Base-by-base conservation (phyloP, 805 yeast genomes). In the Zygoascus bituminiphila region DNA sequence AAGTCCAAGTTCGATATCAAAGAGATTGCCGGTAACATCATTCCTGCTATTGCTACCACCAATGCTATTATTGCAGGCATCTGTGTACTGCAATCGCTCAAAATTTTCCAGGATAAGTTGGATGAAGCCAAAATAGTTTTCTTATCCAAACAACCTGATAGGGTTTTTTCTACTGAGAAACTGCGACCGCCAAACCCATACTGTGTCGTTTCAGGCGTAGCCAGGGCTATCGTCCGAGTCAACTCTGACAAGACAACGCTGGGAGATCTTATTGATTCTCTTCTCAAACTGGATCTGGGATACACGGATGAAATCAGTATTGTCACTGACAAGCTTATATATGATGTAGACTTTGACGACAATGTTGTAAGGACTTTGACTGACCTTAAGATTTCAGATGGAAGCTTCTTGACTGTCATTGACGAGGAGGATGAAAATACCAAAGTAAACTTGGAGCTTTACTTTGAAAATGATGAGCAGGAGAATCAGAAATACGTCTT, bases 1-100 rank as follows among this genome's bases (percentile, higher is more conserved):
- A 82, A 84, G 61, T 74, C 93, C 2, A 82, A 85, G 51, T 93
- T 94, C 61, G 95, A 88, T 51, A 78, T 85, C 52, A 93, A 93
- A 63, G 94, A 69, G 49, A 88, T 91, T 54, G 98, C 98, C 0
- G 99, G 99, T 5, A 93, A 91, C 64, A 93, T 93, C 58, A 93
- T 93, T 37, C 98, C 99, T 0, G 98, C 98, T 0, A 89, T 94
- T 57, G 98, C 98, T 5, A 93, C 98, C 1, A 91, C 97, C 2
- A 93, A 93, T 64, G 98, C 98, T 1, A 82, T 93, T 12, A 82
- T 93, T 57, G 88, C 96, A 0, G 98, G 98, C 0, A 76, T 88
- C 55, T 83, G 93, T 14, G 81, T 88, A 2, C 62, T 91, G 36
- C 78, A 82, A 35, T 84, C 95, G 0, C 66, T 88, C 42, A 76